A percentile compares a stretch with the other conserved stretches of the same genome.
These are phyloP conservation scores for Adansonia gregorii DNA, from an alignment of 441 rosid species.

Conservation along the genomic window DNA sequence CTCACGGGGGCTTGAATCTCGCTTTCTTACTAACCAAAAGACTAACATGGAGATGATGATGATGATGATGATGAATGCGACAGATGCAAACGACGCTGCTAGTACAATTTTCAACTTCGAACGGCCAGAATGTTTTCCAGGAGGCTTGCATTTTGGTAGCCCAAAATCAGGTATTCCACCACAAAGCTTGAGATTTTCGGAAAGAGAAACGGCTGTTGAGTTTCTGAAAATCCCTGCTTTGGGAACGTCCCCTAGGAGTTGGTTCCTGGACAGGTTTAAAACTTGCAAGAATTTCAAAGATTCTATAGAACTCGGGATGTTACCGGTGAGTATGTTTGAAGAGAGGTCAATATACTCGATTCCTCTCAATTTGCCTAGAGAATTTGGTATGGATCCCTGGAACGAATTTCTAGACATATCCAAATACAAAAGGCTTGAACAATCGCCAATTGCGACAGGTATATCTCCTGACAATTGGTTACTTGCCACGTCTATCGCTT, in stretches of 20 bases:
- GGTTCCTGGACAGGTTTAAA: not conserved
- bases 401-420: constrained; percentile 11
- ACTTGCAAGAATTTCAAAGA: constrained; percentile 1
- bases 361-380: constrained; percentile 12
- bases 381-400: constrained; percentile 25
- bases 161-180: constrained; percentile 18
- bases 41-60: not conserved
- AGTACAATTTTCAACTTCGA: constrained; percentile 8
- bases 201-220: constrained; percentile 4
- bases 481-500: not conserved
- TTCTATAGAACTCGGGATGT: constrained; percentile 17
- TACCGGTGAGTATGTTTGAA: not conserved
- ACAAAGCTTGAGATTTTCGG: constrained; percentile 17
- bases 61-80: not conserved
- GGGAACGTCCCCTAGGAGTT: constrained; percentile 24
- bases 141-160: constrained; percentile 9
- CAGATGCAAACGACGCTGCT: not conserved
- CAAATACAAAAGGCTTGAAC: constrained; percentile 22
- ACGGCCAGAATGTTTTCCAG: not conserved
- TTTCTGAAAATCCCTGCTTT: constrained; percentile 16
- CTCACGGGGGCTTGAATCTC: not conserved
- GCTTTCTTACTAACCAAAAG: constrained; percentile 14
- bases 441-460: constrained; percentile 18
- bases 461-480: constrained; percentile 22
- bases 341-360: constrained; percentile 23